phyloP scores from a whole-genome alignment of 768 basidiomycete species.

The Macrolepiota dolichaula region DNA sequence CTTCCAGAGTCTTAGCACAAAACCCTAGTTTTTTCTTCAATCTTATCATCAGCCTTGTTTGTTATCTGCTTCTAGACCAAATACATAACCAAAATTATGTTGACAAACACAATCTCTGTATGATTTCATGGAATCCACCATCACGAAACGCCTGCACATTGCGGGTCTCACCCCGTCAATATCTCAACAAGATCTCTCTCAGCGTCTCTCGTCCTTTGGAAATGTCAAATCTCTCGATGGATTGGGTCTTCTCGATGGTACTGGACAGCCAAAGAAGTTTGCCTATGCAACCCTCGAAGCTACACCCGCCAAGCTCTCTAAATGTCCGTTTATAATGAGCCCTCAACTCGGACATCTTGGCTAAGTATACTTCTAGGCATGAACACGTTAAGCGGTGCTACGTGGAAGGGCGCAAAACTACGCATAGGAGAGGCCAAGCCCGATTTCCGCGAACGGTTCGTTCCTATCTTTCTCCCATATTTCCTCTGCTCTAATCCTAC shows the following conservation, averaged over 20 bases:
- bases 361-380: constrained; percentile 43
- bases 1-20: constrained; percentile 64
- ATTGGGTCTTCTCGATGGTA: constrained; percentile 57
- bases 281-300: constrained; percentile 73
- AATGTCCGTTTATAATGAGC: constrained; percentile 45
- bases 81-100: neutral
- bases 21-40: neutral
- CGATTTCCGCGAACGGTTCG: constrained; percentile 54
- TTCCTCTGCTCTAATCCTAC: neutral
- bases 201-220: constrained; percentile 63
- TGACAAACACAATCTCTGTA: neutral
- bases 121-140: constrained; percentile 14
- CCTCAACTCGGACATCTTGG: neutral
- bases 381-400: constrained; percentile 74
- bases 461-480: neutral
- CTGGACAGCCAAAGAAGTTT: constrained; percentile 68
- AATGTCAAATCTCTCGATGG: constrained; percentile 68
- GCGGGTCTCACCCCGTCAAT: constrained; percentile 74
- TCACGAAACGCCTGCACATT: constrained; percentile 66
- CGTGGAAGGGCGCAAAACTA: constrained; percentile 85
- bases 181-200: constrained; percentile 49
- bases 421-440: constrained; percentile 83
- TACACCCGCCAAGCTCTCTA: constrained; percentile 52
- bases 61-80: neutral
- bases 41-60: neutral